phyloP scores from a whole-genome alignment of 306 rosid genomes.

The Parietaria judaica region DNA sequence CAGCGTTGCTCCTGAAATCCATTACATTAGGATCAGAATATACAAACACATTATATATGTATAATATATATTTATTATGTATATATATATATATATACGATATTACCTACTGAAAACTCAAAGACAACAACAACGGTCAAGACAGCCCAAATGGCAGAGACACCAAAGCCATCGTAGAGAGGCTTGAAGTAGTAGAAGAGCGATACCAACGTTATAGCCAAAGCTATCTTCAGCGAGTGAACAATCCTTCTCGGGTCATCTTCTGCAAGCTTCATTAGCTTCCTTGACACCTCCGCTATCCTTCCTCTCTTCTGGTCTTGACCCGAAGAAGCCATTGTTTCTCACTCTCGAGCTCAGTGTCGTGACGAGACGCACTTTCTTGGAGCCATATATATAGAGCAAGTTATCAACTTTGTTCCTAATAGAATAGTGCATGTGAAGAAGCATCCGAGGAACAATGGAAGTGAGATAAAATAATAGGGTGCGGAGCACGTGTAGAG shows the following conservation, averaged over 20 bases:
- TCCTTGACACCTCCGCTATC: neutral
- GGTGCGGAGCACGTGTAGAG: too few species aligned
- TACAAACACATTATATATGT: too few species aligned
- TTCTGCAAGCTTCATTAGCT: conserved; percentile 39
- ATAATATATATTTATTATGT: too few species aligned
- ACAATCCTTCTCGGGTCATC: conserved; percentile 78
- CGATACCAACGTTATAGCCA: conserved; percentile 60
- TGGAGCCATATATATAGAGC: neutral
- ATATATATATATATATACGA: too few species aligned
- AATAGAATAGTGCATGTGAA: too few species aligned
- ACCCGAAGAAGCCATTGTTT: neutral
- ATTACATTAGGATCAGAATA: neutral
- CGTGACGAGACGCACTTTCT: neutral
- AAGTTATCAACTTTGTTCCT: too few species aligned
- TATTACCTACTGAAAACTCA: conserved; percentile 72
- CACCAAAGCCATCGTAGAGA: conserved; percentile 64
- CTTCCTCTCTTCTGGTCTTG: neutral
- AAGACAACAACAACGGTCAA: conserved; percentile 78
- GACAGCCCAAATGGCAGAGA: conserved; percentile 83
- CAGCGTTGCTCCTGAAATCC: conserved; percentile 63
- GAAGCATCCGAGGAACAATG: too few species aligned
- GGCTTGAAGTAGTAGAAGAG: conserved; percentile 66
- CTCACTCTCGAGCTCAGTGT: too few species aligned
- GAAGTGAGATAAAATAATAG: too few species aligned
- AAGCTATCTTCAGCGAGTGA: conserved; percentile 71